These are phyloP conservation scores for Pleurotus cornucopiae DNA, from an alignment of 768 basidiomycete species.

Conservation along the genomic window DNA sequence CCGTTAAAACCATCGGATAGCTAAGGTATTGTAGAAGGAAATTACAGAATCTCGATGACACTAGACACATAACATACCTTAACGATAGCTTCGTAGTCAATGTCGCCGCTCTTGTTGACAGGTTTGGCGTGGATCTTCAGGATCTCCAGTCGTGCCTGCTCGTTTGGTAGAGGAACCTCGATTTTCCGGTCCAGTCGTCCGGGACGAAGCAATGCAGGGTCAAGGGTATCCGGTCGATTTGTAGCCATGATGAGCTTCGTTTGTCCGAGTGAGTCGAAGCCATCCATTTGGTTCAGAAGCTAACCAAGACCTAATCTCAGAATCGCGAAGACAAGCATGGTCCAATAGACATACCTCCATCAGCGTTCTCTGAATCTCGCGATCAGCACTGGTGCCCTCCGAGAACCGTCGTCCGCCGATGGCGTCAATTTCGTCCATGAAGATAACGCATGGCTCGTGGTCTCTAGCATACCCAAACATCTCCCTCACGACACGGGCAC, in stretches of 20 bases:
- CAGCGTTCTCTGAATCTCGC: constrained; percentile 96
- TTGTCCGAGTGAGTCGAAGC: constrained; percentile 92
- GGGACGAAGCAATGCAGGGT: constrained; percentile 93
- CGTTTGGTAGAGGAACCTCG: constrained; percentile 96
- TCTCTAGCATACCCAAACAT: constrained; percentile 99
- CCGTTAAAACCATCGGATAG: constrained; percentile 93
- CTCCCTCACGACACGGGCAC: constrained; percentile 91
- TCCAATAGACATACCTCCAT: constrained; percentile 67
- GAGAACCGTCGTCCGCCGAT: constrained; percentile 87
- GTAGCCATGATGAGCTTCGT: constrained; percentile 99
- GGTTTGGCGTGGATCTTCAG: constrained; percentile 95
- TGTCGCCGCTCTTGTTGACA: constrained; percentile 92
- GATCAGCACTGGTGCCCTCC: constrained; percentile 96
- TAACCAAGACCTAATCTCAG: constrained; percentile 23
- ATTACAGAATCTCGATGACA: neutral
- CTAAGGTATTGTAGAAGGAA: constrained; percentile 26
- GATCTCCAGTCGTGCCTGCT: constrained; percentile 93
- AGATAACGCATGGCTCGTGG: constrained; percentile 98
- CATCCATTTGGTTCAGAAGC: constrained; percentile 99
- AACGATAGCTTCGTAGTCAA: constrained; percentile 97
- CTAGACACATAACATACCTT: constrained; percentile 48
- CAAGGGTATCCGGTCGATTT: constrained; percentile 96
- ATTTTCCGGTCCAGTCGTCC: constrained; percentile 97
- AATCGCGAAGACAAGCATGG: neutral
- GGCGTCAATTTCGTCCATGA: constrained; percentile 98